Evolutionary conservation across 768 basidiomycete genomes (phyloP), one percentile per base, ranked within the genome.

Genomic region (Tricholoma terreum): DNA sequence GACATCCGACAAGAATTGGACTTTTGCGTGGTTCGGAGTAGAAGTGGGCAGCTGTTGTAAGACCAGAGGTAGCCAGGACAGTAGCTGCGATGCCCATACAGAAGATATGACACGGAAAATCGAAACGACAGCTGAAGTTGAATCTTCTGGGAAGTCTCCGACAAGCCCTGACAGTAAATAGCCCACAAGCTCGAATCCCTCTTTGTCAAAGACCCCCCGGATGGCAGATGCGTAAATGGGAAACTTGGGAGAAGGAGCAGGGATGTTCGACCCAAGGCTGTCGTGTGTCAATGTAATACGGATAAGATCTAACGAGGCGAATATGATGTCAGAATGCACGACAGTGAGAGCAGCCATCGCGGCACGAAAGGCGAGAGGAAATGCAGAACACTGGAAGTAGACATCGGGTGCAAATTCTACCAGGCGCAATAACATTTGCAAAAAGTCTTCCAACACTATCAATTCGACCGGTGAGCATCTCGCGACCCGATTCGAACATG

Each of bases 371-470:
- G 89, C 87, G 50, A 86, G 69, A 5, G 90, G 84, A 71, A 98
- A 91, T 11, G 84, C 79, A 6, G 87, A 75, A 2, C 92, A 91
- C 58, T 85, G 78, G 74, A 96, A 89, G 61, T 94, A 83, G 42
- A 91, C 74, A 52, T 89, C 85, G 5, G 96, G 92, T 0, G 82
- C 77, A 61, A 80, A 73, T 42, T 86, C 82, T 50, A 87, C 71
- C 65, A 94, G 75, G 61, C 86, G 84, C 54, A 86, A 71, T 12
- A 93, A 73, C 73, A 94, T 80, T 60, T 92, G 94, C 52, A 94
- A 68, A 63, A 95, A 98, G 68, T 99, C 97, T 70, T 98, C 96
- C 65, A 99, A 75, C 24, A 98, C 97, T 98, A 60, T 40, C 61
- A 50, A 24, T 52, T 35, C 33, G 43, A 46, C 35, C 6, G 11